phyloP scores from a whole-genome alignment of 23 red algal genomes.

The Agarophyton chilense region DNA sequence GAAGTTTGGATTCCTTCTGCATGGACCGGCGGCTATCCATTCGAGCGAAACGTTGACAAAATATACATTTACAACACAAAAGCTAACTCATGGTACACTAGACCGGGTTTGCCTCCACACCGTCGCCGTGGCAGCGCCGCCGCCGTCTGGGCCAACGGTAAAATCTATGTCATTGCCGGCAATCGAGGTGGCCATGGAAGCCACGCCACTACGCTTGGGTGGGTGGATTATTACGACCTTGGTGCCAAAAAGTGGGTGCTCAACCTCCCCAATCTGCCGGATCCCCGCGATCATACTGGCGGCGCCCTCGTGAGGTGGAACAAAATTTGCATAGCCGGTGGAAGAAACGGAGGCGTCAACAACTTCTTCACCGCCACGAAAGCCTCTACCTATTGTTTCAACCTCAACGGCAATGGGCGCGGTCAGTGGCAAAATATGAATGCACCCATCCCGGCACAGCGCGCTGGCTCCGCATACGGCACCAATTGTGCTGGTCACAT shows the following conservation, averaged over 20 bases:
- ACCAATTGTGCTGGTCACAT: slow-evolving; percentile 26
- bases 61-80: slow-evolving; percentile 60
- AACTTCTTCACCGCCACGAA: slow-evolving; percentile 40
- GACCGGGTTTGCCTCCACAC: slow-evolving; percentile 4
- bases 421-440: slow-evolving; percentile 26
- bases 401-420: background rate
- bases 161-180: slow-evolving; percentile 58
- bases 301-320: slow-evolving; percentile 54
- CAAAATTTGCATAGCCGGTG: slow-evolving; percentile 63
- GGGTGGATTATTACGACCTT: slow-evolving; percentile 58
- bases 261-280: slow-evolving; percentile 25
- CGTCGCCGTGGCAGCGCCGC: slow-evolving; percentile 56
- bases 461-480: slow-evolving; percentile 30
- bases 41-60: slow-evolving; percentile 37
- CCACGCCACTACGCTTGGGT: slow-evolving; percentile 10
- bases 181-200: slow-evolving; percentile 71
- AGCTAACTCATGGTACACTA: slow-evolving; percentile 35
- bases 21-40: slow-evolving; percentile 63
- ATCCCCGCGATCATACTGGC: slow-evolving; percentile 55
- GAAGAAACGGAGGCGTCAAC: slow-evolving; percentile 48
- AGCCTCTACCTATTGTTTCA: slow-evolving; percentile 10
- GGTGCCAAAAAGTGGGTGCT: slow-evolving; percentile 19
- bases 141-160: slow-evolving; percentile 11
- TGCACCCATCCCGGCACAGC: slow-evolving; percentile 9
- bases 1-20: slow-evolving; percentile 57